Base-by-base conservation (phyloP, 768 basidiomycete genomes). In the Rhodosporidiobolus odoratus region DNA sequence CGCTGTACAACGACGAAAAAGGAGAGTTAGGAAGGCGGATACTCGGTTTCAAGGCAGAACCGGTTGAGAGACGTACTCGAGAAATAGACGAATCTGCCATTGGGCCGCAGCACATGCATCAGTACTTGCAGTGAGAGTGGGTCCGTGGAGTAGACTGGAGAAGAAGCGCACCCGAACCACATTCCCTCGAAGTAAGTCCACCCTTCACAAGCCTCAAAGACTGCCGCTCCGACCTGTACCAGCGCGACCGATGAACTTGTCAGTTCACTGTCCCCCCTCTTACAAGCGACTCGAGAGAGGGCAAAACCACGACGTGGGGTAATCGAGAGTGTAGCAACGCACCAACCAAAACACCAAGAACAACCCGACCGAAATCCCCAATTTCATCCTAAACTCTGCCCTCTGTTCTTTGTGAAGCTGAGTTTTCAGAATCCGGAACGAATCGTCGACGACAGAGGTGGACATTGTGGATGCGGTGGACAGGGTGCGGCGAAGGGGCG, bases 311-410 rank as follows among this genome's bases (percentile, higher is more conserved):
- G 32, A 30, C 50, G 21, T 37, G 2, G 4, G 21, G n/a, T 4
- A 4, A 3, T 25, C 10, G 19, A 53, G 27, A 53, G 30, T 27
- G 27, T 8, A 35, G 7, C 25, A 60, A 78, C 84, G 68, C 68
- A 89, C 87, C 75, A 85, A 81, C 91, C 91, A 92, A 81, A 92
- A 92, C n/a, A 84, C 73, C 30, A 90, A 86, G 27, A 53, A 53
- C n/a, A 53, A 19, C 52, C 13, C 6, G 9, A 53, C 19, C 12
- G 27, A 30, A 8, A 89, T 79, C 3, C 75, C 56, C 38, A 83
- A 77, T 82, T 90, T 86, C 12, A 82, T 79, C 48, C 81, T 81
- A 71, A 87, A 85, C 43, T 87, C 86, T 69, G 82, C 83, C 64
- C 80, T 82, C 75, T 81, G 79, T 59, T 80, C 78, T 27, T 75